phyloP scores from a whole-genome alignment of 139 green algal genomes.

The Yamagishiella unicocca region DNA sequence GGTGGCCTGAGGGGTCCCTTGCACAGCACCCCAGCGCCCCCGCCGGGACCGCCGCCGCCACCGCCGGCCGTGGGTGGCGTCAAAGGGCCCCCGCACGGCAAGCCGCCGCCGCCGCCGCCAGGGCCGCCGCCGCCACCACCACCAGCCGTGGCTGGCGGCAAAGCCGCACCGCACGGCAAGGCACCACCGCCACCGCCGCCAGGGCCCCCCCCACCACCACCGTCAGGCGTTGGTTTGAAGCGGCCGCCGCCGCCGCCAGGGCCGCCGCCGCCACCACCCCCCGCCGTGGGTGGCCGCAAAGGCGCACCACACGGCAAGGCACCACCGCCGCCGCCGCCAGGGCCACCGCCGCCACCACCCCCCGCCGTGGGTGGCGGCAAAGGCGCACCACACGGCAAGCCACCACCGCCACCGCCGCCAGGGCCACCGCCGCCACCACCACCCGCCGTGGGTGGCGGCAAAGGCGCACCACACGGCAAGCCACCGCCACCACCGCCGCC shows the following conservation, averaged over 20 bases:
- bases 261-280: background rate
- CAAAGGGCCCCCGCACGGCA: no score
- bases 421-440: constrained; percentile 4
- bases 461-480: background rate
- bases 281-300: background rate
- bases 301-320: background rate
- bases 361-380: background rate
- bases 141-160: background rate
- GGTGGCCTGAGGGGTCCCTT: no score
- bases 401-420: constrained; percentile 18
- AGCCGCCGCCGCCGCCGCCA: constrained; percentile 1
- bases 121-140: constrained; percentile 9
- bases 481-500: background rate
- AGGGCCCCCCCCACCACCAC: no score
- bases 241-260: background rate
- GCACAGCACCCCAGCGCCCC: background rate
- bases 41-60: background rate
- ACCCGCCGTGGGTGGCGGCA: background rate
- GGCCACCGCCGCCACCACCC: constrained; percentile 3
- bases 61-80: background rate
- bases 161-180: background rate
- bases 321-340: background rate
- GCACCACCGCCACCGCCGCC: background rate
- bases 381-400: background rate
- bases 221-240: no score